Evolutionary conservation across 2,329 filamentous ascomycete genomes (phyloP), one percentile per base, ranked within the genome.

Genomic region (Myriosclerotinia duriaeana): DNA sequence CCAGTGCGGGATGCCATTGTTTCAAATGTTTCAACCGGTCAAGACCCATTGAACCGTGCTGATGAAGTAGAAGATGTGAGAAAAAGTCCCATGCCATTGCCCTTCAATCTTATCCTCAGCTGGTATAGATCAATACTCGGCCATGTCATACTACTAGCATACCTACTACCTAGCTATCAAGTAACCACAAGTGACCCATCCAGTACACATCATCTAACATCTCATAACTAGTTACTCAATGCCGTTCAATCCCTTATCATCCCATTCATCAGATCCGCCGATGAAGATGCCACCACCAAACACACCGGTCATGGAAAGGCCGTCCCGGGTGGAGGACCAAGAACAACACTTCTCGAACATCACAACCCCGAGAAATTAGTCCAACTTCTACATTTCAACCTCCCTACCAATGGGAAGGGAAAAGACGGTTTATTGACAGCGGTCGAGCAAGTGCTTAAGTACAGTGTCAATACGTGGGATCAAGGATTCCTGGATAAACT

Each of bases 381-480:
- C 1, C 80, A 84, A 54, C 80, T 85, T 60, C 79, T 89, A 69
- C 79, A 83, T 14, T 80, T 91, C 52, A 78, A 84, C 8, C 79
- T 92, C 7, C 87, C 89, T 0, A 79, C 77, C 3, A 77, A 82
- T 50, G 88, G 85, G 9, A 80, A 80, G 69, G 89, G 88, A 0
- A 90, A 90, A 72, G 85, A 90, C 53, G 94, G 93, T 0, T 80
- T 97, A 42, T 80, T 97, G 38, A 83, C 87, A 44, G 86, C 86
- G 3, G 84, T 96, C 55, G 81, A 87, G 71, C 85, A 87, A 68
- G 83, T 97, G 26, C 82, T 98, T 53, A 83, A 86, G 70, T 93
- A 96, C 78, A 95, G 90, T 74, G 94, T 98, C 75, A 99, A 99
- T 79, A 97, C 94, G n/a, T 98, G 93, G 91, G 91, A 96, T 75